Percentiles rank a stretch among this genome's conserved stretches.
Evolutionary conservation across 202 grass and related monocot genomes (phyloP).

Genomic region (Elaeis oleifera): DNA sequence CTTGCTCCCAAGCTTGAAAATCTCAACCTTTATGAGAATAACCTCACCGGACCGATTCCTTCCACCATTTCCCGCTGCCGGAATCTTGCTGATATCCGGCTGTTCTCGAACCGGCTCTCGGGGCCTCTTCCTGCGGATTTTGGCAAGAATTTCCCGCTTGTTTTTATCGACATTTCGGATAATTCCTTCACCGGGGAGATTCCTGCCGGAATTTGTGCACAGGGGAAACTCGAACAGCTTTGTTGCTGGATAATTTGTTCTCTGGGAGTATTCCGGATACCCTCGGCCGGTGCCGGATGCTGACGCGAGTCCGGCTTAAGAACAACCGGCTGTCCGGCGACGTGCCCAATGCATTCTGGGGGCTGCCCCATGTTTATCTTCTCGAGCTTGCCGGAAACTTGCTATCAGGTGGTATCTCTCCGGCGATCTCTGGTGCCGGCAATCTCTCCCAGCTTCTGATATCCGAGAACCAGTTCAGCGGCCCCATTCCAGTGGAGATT

Average conservation of each 20-base stretch:
- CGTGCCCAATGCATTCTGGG: slow-evolving; percentile 6
- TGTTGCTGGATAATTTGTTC: slow-evolving; percentile 3
- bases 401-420: slow-evolving; percentile 58
- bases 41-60: slow-evolving; percentile 6
- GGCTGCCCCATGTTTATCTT: slow-evolving; percentile 9
- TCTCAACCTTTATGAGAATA: not conserved
- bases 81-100: slow-evolving; percentile 9
- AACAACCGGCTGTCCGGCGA: slow-evolving; percentile 5
- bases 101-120: not conserved
- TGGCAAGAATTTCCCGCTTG: slow-evolving; percentile 5
- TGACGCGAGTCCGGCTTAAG: not conserved
- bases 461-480: slow-evolving; percentile 57
- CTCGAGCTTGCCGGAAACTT: slow-evolving; percentile 63
- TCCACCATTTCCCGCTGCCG: slow-evolving; percentile 1
- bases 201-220: slow-evolving; percentile 5
- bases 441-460: slow-evolving; percentile 71
- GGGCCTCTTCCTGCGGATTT: slow-evolving; percentile 1
- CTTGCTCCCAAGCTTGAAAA: slow-evolving; percentile 4
- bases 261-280: slow-evolving; percentile 2
- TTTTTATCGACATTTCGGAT: not conserved
- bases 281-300: slow-evolving; percentile 9
- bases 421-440: slow-evolving; percentile 52
- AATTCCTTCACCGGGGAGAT: slow-evolving; percentile 4
- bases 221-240: slow-evolving; percentile 3
- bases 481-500: slow-evolving; percentile 61